Evolutionary conservation across 2,329 filamentous ascomycete genomes (phyloP).

Genomic region (Penicillium sp.): DNA sequence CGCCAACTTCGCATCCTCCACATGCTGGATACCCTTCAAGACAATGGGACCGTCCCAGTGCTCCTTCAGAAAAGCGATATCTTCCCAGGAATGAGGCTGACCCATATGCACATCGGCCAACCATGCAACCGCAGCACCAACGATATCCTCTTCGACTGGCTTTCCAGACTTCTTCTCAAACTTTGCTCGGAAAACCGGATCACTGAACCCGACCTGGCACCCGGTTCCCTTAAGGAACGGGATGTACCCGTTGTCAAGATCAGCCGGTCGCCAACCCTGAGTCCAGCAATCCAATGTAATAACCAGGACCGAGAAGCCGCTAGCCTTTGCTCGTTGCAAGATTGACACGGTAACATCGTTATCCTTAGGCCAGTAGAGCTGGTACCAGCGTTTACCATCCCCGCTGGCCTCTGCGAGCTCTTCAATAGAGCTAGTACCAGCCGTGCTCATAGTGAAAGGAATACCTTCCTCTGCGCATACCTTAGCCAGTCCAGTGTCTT

Average conservation of each 20-base stretch:
- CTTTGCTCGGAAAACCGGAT: constrained; percentile 63
- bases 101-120: constrained; percentile 53
- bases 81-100: constrained; percentile 58
- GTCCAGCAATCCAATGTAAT: constrained; percentile 73
- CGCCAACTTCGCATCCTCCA: constrained; percentile 49
- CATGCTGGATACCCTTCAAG: constrained; percentile 59
- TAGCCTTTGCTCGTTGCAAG: constrained; percentile 60
- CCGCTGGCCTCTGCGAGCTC: constrained; percentile 62
- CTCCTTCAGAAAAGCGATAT: constrained; percentile 58
- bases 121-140: constrained; percentile 57
- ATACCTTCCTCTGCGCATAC: constrained; percentile 62
- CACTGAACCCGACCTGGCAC: constrained; percentile 62
- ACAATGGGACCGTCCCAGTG: constrained; percentile 66
- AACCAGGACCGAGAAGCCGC: constrained; percentile 65
- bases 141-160: constrained; percentile 48
- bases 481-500: constrained; percentile 63
- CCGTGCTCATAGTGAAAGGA: constrained; percentile 68
- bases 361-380: constrained; percentile 71
- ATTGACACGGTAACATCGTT: constrained; percentile 66
- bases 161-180: constrained; percentile 53
- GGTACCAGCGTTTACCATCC: constrained; percentile 65
- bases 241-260: constrained; percentile 59
- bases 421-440: constrained; percentile 64
- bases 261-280: constrained; percentile 65
- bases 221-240: constrained; percentile 62